Conservation (phyloP, 306 rosid species). For the Geum urbanum region DNA sequence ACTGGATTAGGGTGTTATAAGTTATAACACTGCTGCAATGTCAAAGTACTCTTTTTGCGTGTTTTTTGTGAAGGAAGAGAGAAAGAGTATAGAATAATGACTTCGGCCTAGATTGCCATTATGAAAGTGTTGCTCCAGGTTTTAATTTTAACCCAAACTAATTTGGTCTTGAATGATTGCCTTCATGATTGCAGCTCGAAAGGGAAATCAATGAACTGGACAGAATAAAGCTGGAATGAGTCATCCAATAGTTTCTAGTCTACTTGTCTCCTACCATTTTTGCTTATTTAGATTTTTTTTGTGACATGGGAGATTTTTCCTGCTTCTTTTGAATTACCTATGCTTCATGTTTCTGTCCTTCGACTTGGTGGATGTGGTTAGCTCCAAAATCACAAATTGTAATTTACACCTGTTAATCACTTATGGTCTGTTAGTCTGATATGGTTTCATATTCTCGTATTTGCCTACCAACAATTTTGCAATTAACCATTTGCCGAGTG, state of each 20-base stretch:
- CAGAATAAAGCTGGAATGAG: slow-evolving; percentile 72
- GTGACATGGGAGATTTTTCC: slow-evolving; percentile 19
- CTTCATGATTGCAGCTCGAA: slow-evolving; percentile 55
- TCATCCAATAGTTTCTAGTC: neutral
- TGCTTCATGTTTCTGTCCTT: slow-evolving; percentile 8
- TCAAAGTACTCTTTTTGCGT: neutral
- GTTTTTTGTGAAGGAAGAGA: no score
- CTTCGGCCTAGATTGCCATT: neutral
- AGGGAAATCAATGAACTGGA: slow-evolving; percentile 79
- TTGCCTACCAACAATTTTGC: slow-evolving; percentile 1
- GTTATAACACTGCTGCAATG: neutral
- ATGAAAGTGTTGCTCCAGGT: neutral
- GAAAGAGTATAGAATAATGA: neutral
- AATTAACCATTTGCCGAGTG: neutral
- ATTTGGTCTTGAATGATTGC: neutral
- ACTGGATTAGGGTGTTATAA: neutral
- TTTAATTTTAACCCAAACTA: neutral
- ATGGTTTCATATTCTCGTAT: slow-evolving; percentile 16
- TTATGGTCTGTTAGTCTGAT: no score
- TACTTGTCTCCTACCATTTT: neutral
- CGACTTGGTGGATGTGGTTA: slow-evolving; percentile 37
- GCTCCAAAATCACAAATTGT: slow-evolving; percentile 29
- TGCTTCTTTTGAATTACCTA: neutral
- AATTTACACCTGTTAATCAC: slow-evolving; percentile 18
- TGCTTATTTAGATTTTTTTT: slow-evolving; percentile 14